phyloP scores from a whole-genome alignment of 2,329 filamentous ascomycete species.

The Pyrenophora graminea region DNA sequence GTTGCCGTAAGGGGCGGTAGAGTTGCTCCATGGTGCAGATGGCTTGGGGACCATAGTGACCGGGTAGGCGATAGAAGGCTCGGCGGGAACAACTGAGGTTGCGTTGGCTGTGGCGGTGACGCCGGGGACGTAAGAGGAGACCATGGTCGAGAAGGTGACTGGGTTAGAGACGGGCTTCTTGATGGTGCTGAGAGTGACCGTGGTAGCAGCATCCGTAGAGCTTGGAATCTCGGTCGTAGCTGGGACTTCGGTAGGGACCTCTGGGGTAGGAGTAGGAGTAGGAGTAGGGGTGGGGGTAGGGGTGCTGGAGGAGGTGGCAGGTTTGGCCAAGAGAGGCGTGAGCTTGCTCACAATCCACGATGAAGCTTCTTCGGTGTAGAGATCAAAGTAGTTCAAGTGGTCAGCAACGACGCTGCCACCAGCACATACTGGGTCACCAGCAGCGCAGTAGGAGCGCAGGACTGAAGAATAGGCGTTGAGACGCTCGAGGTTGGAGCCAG shows the following conservation, averaged over 20 bases:
- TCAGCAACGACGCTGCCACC: neutral
- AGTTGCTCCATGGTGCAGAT: neutral
- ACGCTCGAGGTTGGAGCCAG: conserved; percentile 6
- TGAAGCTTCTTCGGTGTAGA: conserved; percentile 8
- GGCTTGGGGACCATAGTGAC: neutral
- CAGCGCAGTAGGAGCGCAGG: conserved; percentile 12
- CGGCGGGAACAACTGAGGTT: neutral
- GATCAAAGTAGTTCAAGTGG: conserved; percentile 11
- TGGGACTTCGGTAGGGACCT: neutral
- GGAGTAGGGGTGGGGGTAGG: neutral
- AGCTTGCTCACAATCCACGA: conserved; percentile 9
- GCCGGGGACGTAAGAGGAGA: conserved; percentile 3
- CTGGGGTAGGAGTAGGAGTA: neutral
- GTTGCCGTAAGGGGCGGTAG: conserved; percentile 3
- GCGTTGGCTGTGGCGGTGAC: conserved; percentile 1
- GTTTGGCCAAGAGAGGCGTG: conserved; percentile 6
- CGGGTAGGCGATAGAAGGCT: conserved; percentile 1
- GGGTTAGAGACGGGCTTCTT: neutral
- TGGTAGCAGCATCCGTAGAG: neutral
- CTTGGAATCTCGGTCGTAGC: neutral
- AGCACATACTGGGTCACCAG: conserved; percentile 8
- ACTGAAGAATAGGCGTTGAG: conserved; percentile 4
- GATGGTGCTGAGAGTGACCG: neutral
- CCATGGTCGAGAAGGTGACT: neutral
- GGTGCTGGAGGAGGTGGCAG: neutral